Conservation (phyloP, 1,284 basidiomycete species). For the Grifola frondosa region DNA sequence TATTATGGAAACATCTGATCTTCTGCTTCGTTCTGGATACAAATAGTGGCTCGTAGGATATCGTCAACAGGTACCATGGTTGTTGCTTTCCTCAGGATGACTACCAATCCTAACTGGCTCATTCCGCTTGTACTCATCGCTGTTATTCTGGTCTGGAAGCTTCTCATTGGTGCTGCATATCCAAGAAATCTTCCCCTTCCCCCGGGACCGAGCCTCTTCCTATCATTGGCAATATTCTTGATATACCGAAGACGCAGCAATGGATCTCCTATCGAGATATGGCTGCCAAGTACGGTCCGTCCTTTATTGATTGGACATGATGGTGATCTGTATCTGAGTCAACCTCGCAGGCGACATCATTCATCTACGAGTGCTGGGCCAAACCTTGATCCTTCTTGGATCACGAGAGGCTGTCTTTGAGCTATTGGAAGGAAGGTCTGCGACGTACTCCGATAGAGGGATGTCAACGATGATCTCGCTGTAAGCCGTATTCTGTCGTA, state of each 20-base stretch:
- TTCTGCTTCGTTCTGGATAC: no score
- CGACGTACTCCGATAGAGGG: slow-evolving; percentile 7
- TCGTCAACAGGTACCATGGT: no score
- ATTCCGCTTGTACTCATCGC: no score
- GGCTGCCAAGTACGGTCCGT: slow-evolving; percentile 2
- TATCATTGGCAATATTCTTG: slow-evolving; percentile 3
- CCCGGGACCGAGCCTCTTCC: no score
- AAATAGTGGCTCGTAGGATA: no score
- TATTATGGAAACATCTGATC: no score
- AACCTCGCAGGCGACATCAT: slow-evolving; percentile 15
- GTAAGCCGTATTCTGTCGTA: neutral
- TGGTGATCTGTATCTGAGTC: no score
- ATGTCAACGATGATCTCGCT: slow-evolving; percentile 4
- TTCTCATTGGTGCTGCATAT: no score
- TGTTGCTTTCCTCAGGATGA: no score
- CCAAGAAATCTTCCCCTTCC: slow-evolving; percentile 1
- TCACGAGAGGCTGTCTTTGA: slow-evolving; percentile 7
- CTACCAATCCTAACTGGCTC: no score
- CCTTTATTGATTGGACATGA: no score
- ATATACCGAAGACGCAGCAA: neutral
- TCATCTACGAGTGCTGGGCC: slow-evolving; percentile 10
- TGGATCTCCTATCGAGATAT: slow-evolving; percentile 2
- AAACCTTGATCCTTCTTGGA: slow-evolving; percentile 6
- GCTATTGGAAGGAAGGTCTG: slow-evolving; percentile 8
- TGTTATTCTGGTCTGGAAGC: no score